Percentiles rank a stretch among this genome's conserved stretches.
Evolutionary conservation across 2,329 filamentous ascomycete genomes (phyloP).

Genomic region (Monosporascus sp.): DNA sequence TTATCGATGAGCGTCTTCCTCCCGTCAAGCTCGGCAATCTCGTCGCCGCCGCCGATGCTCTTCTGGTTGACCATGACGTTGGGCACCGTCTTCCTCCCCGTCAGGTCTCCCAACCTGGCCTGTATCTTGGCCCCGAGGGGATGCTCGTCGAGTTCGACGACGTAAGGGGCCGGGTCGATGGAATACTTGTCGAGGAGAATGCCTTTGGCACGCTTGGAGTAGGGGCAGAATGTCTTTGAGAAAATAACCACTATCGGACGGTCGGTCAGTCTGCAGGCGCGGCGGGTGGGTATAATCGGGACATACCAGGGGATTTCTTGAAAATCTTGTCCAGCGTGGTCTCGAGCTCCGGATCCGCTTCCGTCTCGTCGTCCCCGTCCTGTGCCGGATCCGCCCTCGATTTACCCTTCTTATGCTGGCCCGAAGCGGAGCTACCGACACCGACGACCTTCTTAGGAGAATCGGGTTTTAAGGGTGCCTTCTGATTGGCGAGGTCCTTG

Average conservation of each 20-base stretch:
- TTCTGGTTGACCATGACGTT: conserved; percentile 85
- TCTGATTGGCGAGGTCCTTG: conserved; percentile 64
- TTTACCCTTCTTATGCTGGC: conserved; percentile 37
- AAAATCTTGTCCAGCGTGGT: conserved; percentile 71
- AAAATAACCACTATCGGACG: conserved; percentile 75
- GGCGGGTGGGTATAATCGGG: neutral
- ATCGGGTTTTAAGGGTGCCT: conserved; percentile 57
- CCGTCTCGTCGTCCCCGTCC: conserved; percentile 35
- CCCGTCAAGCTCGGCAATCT: conserved; percentile 67
- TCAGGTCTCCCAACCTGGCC: conserved; percentile 63
- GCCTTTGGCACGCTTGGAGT: conserved; percentile 77
- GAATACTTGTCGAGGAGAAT: conserved; percentile 79
- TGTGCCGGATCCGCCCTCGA: conserved; percentile 44
- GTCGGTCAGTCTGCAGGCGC: conserved; percentile 1
- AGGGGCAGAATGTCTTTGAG: conserved; percentile 89
- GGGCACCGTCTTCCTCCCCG: conserved; percentile 80
- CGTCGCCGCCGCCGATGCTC: conserved; percentile 87
- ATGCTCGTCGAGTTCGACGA: conserved; percentile 87
- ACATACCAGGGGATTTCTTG: conserved; percentile 76
- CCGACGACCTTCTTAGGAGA: conserved; percentile 53
- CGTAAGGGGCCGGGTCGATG: conserved; percentile 75
- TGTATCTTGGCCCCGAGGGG: conserved; percentile 70
- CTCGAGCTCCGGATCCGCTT: conserved; percentile 55
- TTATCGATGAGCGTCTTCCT: conserved; percentile 64
- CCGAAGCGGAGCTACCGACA: conserved; percentile 51